A percentile compares a stretch with the other conserved stretches of the same genome.
Evolutionary conservation across 225 moss, liverwort and hornwort species (phyloP).

Genomic region (Antitrichia curtipendula): DNA sequence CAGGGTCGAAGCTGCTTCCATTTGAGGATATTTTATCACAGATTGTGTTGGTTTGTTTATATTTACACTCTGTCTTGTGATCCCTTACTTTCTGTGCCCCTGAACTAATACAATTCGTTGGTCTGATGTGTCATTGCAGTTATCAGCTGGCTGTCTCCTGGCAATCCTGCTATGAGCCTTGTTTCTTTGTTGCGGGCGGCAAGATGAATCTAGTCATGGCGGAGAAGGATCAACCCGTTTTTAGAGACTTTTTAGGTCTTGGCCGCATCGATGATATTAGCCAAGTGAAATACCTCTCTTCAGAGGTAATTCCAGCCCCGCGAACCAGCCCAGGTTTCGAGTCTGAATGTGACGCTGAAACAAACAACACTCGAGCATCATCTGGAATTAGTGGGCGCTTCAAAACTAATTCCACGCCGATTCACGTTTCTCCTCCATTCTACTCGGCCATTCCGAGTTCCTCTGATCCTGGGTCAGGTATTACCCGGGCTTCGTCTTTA

Average conservation of each 20-base stretch:
- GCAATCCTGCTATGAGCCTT: conserved; percentile 20
- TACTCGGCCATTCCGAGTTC: conserved; percentile 52
- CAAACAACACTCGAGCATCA: conserved; percentile 40
- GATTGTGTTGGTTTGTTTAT: neutral
- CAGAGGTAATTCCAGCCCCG: conserved; percentile 21
- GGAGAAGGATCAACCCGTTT: conserved; percentile 91
- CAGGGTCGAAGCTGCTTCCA: neutral
- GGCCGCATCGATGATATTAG: conserved; percentile 58
- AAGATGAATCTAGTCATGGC: conserved; percentile 92
- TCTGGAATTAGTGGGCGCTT: conserved; percentile 57
- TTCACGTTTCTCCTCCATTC: conserved; percentile 50
- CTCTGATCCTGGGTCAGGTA: conserved; percentile 94
- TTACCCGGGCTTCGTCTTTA: neutral
- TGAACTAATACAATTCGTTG: neutral
- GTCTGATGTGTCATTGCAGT: neutral
- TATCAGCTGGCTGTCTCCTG: conserved; percentile 2
- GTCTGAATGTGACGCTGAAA: conserved; percentile 63
- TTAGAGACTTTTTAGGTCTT: conserved; percentile 89
- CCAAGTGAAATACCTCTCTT: conserved; percentile 42
- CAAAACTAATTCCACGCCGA: conserved; percentile 49
- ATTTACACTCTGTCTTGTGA: neutral
- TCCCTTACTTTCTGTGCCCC: neutral
- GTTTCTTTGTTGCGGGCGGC: neutral
- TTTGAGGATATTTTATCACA: neutral
- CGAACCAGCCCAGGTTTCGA: conserved; percentile 48